Evolutionary conservation across 306 rosid species (phyloP), one percentile per base, ranked within the genome.

Genomic region (Sicyos baderoa): DNA sequence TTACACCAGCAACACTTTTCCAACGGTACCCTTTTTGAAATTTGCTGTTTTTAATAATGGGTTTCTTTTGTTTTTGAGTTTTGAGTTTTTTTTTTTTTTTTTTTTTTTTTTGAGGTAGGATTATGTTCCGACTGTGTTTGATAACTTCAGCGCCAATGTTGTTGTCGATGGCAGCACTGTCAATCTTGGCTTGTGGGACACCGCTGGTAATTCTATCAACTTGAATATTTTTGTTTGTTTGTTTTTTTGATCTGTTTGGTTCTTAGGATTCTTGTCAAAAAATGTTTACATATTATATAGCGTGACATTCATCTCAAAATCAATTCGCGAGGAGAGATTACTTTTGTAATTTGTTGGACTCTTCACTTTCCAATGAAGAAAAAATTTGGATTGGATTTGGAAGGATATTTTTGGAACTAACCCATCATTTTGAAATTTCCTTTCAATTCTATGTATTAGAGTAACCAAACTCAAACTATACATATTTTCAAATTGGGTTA

Each of bases 131-230:
- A 64, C 70, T 45, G 70, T 64, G 53, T 64, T 64, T 7, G 70
- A 64, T 45, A 64, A 64, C 54, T 64, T 64, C 51, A 64, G 70
- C 18, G 70, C 70, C 70, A 64, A 64, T 19, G 70, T 64, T n/a
- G 70, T 64, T 1, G 70, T 44, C 18, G 70, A 64, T 7, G 70
- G 70, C 54, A 64, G 70, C 70, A 64, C 85, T 7, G 94, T 87
- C 44, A 87, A 87, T 76, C 76, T 87, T 76, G 94, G 94, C 71
- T 78, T 87, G 51, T 87, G 90, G 94, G 94, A 87, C 42, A 87
- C 94, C 50, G 94, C 94, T 58, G 94, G 94, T 87, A 76, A 64
- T 53, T 59, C 45, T 9, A 61, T 7, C 13, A 37, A 35, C 15
- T 55, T 0, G 4, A 56, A 56, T 3, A 35, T 7, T 9, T 17